Percentiles rank a stretch among this genome's conserved stretches.
Conservation (phyloP, 1,139 yeast species). For the Entelexis paramagnoliae region DNA sequence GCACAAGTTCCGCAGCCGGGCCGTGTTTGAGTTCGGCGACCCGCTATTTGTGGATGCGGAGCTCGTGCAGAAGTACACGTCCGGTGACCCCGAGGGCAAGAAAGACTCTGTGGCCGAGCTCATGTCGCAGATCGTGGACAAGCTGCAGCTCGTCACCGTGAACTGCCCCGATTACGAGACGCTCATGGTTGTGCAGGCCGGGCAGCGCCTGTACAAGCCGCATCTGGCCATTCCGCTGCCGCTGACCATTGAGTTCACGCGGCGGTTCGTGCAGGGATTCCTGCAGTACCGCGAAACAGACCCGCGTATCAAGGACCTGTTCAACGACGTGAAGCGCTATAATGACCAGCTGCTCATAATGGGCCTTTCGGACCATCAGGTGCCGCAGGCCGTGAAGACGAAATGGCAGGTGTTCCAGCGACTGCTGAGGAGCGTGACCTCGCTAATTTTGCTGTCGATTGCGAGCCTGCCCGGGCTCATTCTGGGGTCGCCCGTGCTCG, state of each 20-base stretch:
- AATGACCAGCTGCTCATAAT: slow-evolving; percentile 55
- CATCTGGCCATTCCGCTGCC: slow-evolving; percentile 68
- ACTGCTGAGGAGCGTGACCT: slow-evolving; percentile 45
- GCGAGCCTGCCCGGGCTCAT: slow-evolving; percentile 78
- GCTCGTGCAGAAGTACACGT: slow-evolving; percentile 52
- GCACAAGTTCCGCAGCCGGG: slow-evolving; percentile 86
- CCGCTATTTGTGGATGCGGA: slow-evolving; percentile 64
- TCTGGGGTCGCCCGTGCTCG: slow-evolving; percentile 76
- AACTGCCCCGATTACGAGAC: slow-evolving; percentile 90
- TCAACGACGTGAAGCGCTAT: slow-evolving; percentile 53
- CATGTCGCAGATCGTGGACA: slow-evolving; percentile 59
- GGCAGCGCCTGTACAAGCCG: slow-evolving; percentile 78
- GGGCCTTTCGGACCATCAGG: slow-evolving; percentile 84
- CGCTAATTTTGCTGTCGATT: slow-evolving; percentile 44
- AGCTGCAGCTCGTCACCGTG: slow-evolving; percentile 80
- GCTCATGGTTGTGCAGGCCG: slow-evolving; percentile 84
- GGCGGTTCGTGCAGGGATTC: slow-evolving; percentile 74
- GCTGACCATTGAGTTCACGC: slow-evolving; percentile 76
- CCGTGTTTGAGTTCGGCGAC: slow-evolving; percentile 87
- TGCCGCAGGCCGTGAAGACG: slow-evolving; percentile 53
- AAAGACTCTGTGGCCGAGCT: slow-evolving; percentile 64
- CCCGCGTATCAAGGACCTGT: slow-evolving; percentile 53
- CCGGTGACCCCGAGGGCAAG: slow-evolving; percentile 43
- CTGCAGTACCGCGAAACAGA: slow-evolving; percentile 54
- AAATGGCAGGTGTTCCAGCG: slow-evolving; percentile 38